Percentiles rank a stretch among this genome's conserved stretches.
These are phyloP conservation scores for Pestalotiopsis sp. DNA, from an alignment of 2,329 filamentous ascomycete genomes.

Conservation along the genomic window DNA sequence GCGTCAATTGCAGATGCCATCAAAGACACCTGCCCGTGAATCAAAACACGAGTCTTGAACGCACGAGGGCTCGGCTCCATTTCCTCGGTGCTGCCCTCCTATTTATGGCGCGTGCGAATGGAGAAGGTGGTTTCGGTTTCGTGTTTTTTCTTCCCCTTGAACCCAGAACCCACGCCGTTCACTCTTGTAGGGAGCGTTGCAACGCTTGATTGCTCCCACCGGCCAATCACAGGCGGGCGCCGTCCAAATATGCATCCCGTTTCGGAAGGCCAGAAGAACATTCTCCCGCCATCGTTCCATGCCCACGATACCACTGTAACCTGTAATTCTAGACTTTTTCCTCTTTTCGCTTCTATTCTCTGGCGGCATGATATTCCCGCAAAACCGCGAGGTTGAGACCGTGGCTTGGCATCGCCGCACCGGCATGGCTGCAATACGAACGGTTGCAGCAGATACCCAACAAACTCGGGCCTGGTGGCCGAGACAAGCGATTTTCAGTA, in stretches of 20 bases:
- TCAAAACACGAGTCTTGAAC: background rate
- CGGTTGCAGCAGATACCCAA: background rate
- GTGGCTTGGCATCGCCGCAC: background rate
- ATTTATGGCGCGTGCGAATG: background rate
- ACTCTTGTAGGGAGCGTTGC: background rate
- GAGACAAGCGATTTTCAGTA: too few species aligned
- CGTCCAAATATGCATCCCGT: background rate
- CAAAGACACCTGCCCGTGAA: too few species aligned
- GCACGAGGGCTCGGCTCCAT: background rate
- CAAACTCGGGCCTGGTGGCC: too few species aligned
- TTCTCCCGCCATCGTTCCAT: background rate
- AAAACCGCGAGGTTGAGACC: background rate
- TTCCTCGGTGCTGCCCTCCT: background rate
- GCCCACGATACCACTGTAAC: background rate
- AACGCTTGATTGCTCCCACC: background rate
- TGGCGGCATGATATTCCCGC: background rate
- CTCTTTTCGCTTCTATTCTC: background rate
- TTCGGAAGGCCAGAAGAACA: slow-evolving; percentile 1
- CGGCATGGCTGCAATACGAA: background rate
- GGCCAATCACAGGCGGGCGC: background rate
- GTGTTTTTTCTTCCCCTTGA: background rate
- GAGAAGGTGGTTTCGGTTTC: background rate
- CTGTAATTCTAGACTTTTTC: background rate
- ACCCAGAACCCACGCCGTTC: background rate
- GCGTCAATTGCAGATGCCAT: too few species aligned